Conservation (phyloP, 73 alveolate genomes). For the Halteria grandinella region DNA sequence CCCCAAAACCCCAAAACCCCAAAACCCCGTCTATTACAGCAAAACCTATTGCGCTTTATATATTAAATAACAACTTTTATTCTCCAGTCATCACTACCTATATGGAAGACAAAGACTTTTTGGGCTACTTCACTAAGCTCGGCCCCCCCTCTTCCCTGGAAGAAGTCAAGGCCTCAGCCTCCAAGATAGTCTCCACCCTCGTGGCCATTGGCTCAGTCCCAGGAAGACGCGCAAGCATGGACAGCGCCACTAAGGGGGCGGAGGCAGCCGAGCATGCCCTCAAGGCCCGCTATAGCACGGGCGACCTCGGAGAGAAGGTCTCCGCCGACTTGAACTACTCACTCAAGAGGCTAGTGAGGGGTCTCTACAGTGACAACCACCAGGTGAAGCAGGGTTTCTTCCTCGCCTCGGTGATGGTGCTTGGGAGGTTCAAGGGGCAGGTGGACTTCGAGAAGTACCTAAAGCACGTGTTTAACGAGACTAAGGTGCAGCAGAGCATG, state of each 20-base stretch:
- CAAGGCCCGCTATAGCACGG: conserved; percentile 15
- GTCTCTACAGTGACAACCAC: conserved; percentile 40
- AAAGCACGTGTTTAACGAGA: conserved; percentile 34
- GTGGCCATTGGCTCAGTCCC: conserved; percentile 15
- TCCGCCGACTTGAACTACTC: conserved; percentile 50
- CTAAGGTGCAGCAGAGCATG: conserved; percentile 6
- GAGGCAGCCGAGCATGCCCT: conserved; percentile 1
- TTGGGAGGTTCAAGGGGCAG: conserved; percentile 12
- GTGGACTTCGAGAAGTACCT: conserved; percentile 42
- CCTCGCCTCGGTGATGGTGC: conserved; percentile 38
- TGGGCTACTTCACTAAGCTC: conserved; percentile 18
- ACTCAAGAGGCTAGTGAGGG: conserved; percentile 35
- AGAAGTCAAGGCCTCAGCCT: conserved; percentile 6
- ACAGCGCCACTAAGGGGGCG: conserved; percentile 18
- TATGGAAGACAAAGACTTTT: conserved; percentile 52
- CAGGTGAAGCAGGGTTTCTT: conserved; percentile 48
- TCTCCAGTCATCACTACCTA: no score
- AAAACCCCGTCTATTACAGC: no score
- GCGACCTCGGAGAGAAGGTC: conserved; percentile 49
- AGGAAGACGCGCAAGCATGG: conserved; percentile 33
- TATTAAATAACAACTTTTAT: no score
- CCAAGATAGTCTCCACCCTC: conserved; percentile 27
- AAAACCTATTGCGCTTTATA: no score
- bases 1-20: no score
- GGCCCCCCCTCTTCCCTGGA: conserved; percentile 47